A percentile compares a stretch with the other conserved stretches of the same genome.
Conservation (phyloP, 768 basidiomycete species). For the Lactarius sanguifluus region DNA sequence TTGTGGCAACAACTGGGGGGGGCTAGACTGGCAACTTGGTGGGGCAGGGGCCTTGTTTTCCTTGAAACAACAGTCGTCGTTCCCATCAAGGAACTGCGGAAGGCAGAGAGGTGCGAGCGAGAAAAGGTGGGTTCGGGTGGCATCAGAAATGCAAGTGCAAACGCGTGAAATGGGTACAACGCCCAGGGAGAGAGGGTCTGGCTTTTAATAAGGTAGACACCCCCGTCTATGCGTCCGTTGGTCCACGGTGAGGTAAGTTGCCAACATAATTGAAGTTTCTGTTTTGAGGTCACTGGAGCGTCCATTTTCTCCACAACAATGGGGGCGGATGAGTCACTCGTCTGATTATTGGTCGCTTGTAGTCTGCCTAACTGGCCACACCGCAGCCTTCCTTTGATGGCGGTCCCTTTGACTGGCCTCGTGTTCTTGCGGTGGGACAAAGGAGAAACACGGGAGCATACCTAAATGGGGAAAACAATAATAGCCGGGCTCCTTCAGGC, state of each 20-base stretch:
- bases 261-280: constrained; percentile 14
- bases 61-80: not conserved
- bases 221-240: not conserved
- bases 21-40: not conserved
- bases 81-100: not conserved
- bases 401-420: constrained; percentile 22
- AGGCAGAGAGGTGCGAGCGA: not conserved
- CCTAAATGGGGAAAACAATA: constrained; percentile 24
- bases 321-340: constrained; percentile 10
- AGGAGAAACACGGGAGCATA: not conserved
- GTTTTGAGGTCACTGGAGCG: not conserved
- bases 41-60: not conserved
- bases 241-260: not conserved
- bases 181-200: not conserved
- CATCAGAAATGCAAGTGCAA: not conserved
- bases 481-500: not conserved
- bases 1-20: not conserved
- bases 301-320: constrained; percentile 17
- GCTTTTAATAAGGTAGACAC: constrained; percentile 6
- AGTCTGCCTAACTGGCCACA: not conserved
- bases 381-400: constrained; percentile 16
- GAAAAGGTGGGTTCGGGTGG: not conserved
- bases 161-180: not conserved
- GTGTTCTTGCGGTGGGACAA: not conserved
- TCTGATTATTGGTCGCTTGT: not conserved